These are phyloP conservation scores for Phytophthora pini DNA, from an alignment of 352 stramenopile species.

Conservation along the genomic window DNA sequence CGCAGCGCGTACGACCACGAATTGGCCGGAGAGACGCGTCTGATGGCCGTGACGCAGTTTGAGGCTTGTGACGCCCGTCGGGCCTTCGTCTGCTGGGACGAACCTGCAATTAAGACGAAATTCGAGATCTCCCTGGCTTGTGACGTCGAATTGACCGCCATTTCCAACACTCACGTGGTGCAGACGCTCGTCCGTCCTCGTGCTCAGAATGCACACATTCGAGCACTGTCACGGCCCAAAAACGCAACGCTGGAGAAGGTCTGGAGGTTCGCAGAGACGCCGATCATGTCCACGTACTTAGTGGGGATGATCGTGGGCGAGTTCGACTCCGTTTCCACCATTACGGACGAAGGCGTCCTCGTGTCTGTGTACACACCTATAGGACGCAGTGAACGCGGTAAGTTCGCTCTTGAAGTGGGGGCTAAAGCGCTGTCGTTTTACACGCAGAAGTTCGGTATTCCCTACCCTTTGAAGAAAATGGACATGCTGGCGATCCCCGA, in stretches of 20 bases:
- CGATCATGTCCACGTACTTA: constrained; percentile 98
- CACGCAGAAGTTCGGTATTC: constrained; percentile 73
- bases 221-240: constrained; percentile 41
- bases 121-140: constrained; percentile 95
- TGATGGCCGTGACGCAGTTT: constrained; percentile 94
- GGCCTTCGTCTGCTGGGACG: constrained; percentile 98
- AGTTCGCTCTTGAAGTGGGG: constrained; percentile 91
- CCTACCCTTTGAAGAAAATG: constrained; percentile 97
- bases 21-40: constrained; percentile 88
- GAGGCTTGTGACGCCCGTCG: constrained; percentile 90
- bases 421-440: constrained; percentile 78
- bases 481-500: constrained; percentile 98
- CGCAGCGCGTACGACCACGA: constrained; percentile 92
- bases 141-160: constrained; percentile 87
- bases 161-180: constrained; percentile 97
- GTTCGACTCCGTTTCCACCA: constrained; percentile 94
- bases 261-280: constrained; percentile 91
- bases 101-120: constrained; percentile 96
- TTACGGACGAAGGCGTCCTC: constrained; percentile 91
- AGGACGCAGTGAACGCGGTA: constrained; percentile 89
- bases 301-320: constrained; percentile 94
- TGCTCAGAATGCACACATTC: constrained; percentile 61
- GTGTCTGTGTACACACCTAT: constrained; percentile 96
- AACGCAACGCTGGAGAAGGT: constrained; percentile 58
- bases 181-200: constrained; percentile 70